Percentiles rank a stretch among this genome's conserved stretches.
Evolutionary conservation across 2,329 filamentous ascomycete genomes (phyloP).

Genomic region (Cladobotryum mycophilum): DNA sequence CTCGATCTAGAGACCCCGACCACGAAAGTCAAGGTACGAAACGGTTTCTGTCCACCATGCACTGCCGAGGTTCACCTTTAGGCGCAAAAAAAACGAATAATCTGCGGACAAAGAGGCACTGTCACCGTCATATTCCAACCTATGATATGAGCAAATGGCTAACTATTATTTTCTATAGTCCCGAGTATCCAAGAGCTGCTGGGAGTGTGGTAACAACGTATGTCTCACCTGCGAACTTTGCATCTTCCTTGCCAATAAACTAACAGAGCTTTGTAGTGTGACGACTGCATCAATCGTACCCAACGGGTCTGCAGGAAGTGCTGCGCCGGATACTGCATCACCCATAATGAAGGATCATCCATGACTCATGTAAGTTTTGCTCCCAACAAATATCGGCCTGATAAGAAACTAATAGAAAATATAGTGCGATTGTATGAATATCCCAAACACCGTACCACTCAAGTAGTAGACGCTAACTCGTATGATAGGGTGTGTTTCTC

Average conservation of each 20-base stretch:
- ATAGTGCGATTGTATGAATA: constrained; percentile 16
- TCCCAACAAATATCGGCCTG: not conserved
- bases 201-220: constrained; percentile 79
- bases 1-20: constrained; percentile 31
- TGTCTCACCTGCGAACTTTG: constrained; percentile 28
- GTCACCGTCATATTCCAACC: constrained; percentile 3
- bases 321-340: constrained; percentile 72
- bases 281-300: constrained; percentile 64
- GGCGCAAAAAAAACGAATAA: constrained; percentile 1
- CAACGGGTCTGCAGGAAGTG: constrained; percentile 69
- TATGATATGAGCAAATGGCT: constrained; percentile 20
- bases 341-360: constrained; percentile 77
- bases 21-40: constrained; percentile 57
- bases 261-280: constrained; percentile 48
- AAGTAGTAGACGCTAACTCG: not conserved
- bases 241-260: constrained; percentile 4
- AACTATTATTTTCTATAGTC: constrained; percentile 39
- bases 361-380: constrained; percentile 44
- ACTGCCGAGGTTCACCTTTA: constrained; percentile 19
- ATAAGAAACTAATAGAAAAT: not conserved
- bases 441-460: not conserved
- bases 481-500: constrained; percentile 30
- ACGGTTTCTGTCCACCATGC: constrained; percentile 51
- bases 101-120: constrained; percentile 6
- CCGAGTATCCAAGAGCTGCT: constrained; percentile 66